phyloP scores from a whole-genome alignment of 148 eudicot species.

The Rhododendron ovatum region DNA sequence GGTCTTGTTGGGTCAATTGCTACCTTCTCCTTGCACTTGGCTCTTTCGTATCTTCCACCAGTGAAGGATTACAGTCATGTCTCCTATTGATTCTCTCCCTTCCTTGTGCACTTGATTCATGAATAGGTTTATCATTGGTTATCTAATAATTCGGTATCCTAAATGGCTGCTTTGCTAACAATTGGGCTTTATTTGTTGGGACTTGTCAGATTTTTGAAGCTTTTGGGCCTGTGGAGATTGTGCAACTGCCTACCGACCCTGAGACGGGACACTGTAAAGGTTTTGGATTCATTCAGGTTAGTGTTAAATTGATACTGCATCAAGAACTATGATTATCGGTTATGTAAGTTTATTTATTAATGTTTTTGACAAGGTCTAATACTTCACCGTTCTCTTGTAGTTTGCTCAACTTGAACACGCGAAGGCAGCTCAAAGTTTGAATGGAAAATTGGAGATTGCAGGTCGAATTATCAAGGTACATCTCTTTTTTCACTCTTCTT shows the following conservation, averaged over 20 bases:
- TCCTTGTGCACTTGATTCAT: neutral
- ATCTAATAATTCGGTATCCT: neutral
- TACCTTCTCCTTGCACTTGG: neutral
- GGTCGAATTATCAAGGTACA: constrained; percentile 84
- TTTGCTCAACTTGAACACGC: constrained; percentile 88
- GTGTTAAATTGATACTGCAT: neutral
- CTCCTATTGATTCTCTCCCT: neutral
- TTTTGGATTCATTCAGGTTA: constrained; percentile 79
- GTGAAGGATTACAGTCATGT: neutral
- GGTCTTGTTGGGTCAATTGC: neutral
- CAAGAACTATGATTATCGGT: neutral
- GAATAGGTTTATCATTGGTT: neutral
- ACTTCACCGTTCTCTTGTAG: constrained; percentile 27
- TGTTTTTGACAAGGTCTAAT: neutral
- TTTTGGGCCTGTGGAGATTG: constrained; percentile 95
- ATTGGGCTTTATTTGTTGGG: neutral
- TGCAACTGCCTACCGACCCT: constrained; percentile 91
- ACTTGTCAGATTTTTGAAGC: constrained; percentile 59
- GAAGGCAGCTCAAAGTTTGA: constrained; percentile 82
- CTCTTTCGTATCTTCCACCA: neutral
- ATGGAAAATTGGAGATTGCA: constrained; percentile 91
- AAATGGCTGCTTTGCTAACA: neutral
- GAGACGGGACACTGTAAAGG: constrained; percentile 99
- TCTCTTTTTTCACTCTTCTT: neutral
- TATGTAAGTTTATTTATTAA: neutral